Evolutionary conservation across 305 asterid species (phyloP), one percentile per base, ranked within the genome.

Genomic region (Solanum aculeatissimum): DNA sequence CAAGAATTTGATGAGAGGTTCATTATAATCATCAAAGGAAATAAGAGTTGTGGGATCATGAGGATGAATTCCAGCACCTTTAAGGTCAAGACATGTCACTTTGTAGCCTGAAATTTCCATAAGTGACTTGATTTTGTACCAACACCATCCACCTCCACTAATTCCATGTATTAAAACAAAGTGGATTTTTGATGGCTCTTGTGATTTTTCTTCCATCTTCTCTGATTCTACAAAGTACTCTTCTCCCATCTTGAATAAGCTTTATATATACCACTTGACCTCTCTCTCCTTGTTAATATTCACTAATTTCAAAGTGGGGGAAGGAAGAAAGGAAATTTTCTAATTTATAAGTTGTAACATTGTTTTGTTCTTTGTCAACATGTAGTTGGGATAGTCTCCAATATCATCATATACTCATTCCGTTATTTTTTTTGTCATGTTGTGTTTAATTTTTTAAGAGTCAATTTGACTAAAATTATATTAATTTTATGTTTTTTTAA

Each of bases 151-250:
- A 4, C 97, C 97, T 5, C 91, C 91, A 7, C 92, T 38, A 0
- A 91, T 58, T 80, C 97, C 97, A 58, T 93, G 97, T 25, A 93
- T 68, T 86, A 93, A 86, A 40, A 93, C 97, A 58, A 93, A 93
- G 93, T 93, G 95, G 13, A 86, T 19, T 84, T 29, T 19, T 49
- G 85, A 63, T 42, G 9, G 3, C 11, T 60, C 75, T 4, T 81
- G 75, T 47, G 47, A 12, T 27, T 51, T 25, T 7, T 51, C 72
- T 25, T 60, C 68, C 75, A 16, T 66, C 65, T 35, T 85, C 68
- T 38, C 63, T 66, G 21, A 32, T 75, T 65, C 82, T 51, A 51
- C 77, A 25, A 80, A 75, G 27, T 75, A 45, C 82, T 83, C 88
- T 69, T 89, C 90, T 25, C 89, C 89, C 90, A 89, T 88, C 11